phyloP scores from a whole-genome alignment of 2,329 filamentous ascomycete genomes.

The Pyrenophora seminiperda region DNA sequence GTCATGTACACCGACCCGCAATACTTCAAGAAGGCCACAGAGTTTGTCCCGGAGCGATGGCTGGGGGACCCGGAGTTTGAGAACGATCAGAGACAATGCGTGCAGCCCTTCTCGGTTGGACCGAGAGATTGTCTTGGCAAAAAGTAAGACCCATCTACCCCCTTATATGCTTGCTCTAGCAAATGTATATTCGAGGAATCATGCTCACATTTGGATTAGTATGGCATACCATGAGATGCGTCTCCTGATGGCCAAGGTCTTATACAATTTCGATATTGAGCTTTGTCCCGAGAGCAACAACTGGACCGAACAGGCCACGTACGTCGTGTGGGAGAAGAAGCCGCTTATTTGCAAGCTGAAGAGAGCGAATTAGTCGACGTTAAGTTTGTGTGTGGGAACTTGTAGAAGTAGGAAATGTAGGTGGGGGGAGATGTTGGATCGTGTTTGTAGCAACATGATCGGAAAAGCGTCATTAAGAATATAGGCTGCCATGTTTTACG shows the following conservation, averaged over 20 bases:
- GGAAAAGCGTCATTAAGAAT: too few relatives aligned
- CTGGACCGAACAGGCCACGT: constrained; percentile 43
- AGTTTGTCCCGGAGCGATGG: constrained; percentile 53
- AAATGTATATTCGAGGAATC: background rate
- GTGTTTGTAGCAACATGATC: too few relatives aligned
- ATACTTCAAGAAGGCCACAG: constrained; percentile 45
- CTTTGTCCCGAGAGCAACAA: constrained; percentile 40
- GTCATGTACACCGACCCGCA: constrained; percentile 23
- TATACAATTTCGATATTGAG: constrained; percentile 49
- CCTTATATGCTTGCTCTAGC: background rate
- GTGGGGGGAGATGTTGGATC: too few relatives aligned
- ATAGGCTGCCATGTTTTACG: too few relatives aligned
- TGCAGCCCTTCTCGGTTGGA: constrained; percentile 54
- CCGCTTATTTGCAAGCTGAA: constrained; percentile 42
- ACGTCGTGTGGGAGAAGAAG: constrained; percentile 47
- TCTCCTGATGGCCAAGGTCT: constrained; percentile 46
- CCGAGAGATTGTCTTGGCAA: constrained; percentile 48
- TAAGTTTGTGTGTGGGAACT: background rate
- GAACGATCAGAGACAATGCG: constrained; percentile 39
- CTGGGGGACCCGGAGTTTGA: constrained; percentile 31
- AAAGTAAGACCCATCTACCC: constrained; percentile 35
- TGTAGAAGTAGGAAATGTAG: too few relatives aligned
- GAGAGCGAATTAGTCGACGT: constrained; percentile 6
- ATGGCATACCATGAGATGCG: constrained; percentile 51
- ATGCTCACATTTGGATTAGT: constrained; percentile 23